Conservation (phyloP, 352 stramenopile genomes). For the Phytophthora fragariae region DNA sequence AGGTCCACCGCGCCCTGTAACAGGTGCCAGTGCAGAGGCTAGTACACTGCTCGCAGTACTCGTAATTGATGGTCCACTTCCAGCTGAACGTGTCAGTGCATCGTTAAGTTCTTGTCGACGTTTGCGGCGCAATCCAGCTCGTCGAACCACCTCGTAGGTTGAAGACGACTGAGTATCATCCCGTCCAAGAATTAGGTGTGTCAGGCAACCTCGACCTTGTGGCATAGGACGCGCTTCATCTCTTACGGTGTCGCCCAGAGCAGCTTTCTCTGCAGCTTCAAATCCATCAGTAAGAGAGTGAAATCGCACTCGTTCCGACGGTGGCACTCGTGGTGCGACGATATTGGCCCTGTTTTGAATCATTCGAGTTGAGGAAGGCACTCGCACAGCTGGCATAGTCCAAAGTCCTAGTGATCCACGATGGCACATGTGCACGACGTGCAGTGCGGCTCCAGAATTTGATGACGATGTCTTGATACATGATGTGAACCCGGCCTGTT, state of each 20-base stretch:
- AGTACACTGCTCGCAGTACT: slow-evolving; percentile 33
- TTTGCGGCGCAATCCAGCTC: slow-evolving; percentile 40
- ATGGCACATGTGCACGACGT: slow-evolving; percentile 66
- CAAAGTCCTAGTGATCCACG: slow-evolving; percentile 63
- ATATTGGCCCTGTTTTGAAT: slow-evolving; percentile 20
- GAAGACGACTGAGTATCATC: slow-evolving; percentile 45
- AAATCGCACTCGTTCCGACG: slow-evolving; percentile 20
- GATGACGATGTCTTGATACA: slow-evolving; percentile 38
- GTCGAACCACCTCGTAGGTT: slow-evolving; percentile 37
- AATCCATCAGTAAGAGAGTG: slow-evolving; percentile 48
- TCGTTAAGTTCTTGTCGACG: slow-evolving; percentile 32
- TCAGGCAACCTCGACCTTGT: slow-evolving; percentile 31
- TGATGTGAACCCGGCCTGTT: slow-evolving; percentile 56
- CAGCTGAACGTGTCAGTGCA: neutral
- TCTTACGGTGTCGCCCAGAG: slow-evolving; percentile 3
- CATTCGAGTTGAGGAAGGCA: slow-evolving; percentile 14
- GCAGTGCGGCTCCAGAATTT: slow-evolving; percentile 17
- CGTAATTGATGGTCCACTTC: slow-evolving; percentile 22
- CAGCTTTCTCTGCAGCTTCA: slow-evolving; percentile 12
- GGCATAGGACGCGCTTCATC: slow-evolving; percentile 1
- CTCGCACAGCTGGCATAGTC: slow-evolving; percentile 40
- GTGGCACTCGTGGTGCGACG: slow-evolving; percentile 18
- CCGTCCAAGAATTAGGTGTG: slow-evolving; percentile 57
- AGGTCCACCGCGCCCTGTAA: slow-evolving; percentile 21
- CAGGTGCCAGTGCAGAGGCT: slow-evolving; percentile 39